These are phyloP conservation scores for Leishmania aethiopica DNA, from an alignment of 208 protist genomes.

Conservation along the genomic window DNA sequence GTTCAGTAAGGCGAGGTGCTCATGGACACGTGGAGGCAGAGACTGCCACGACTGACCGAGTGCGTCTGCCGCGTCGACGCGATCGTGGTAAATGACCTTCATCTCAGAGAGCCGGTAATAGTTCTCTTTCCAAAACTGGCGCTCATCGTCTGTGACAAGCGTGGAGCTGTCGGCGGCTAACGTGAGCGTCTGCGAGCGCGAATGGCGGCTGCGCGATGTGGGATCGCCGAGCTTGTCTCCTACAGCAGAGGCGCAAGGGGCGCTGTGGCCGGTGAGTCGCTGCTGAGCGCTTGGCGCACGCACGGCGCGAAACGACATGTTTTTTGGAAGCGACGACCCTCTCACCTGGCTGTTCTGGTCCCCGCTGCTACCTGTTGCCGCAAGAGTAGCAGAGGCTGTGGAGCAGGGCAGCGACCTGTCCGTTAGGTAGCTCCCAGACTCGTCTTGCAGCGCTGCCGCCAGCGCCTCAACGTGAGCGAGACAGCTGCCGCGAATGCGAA, in stretches of 20 bases:
- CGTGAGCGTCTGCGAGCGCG: conserved; percentile 20
- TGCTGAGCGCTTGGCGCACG: conserved; percentile 1
- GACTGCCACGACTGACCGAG: conserved; percentile 23
- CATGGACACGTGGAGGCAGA: conserved; percentile 39
- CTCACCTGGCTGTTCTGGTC: background rate
- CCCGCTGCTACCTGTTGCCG: background rate
- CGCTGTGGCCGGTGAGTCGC: conserved; percentile 22
- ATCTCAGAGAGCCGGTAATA: conserved; percentile 72
- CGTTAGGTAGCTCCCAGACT: conserved; percentile 61
- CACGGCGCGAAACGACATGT: conserved; percentile 30
- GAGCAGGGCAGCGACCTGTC: conserved; percentile 36
- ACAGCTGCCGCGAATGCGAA: conserved; percentile 87
- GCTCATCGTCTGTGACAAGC: conserved; percentile 63
- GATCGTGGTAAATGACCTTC: conserved; percentile 75
- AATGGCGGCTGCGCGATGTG: background rate
- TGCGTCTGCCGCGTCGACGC: conserved; percentile 60
- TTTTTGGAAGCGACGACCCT: conserved; percentile 23
- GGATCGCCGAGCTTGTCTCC: background rate
- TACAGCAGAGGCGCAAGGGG: conserved; percentile 1
- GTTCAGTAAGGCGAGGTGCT: conserved; percentile 46
- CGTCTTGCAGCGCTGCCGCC: conserved; percentile 45
- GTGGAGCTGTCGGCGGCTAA: conserved; percentile 27
- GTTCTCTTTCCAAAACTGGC: conserved; percentile 80
- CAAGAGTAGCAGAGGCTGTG: background rate
- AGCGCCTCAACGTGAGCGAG: conserved; percentile 80